phyloP scores from a whole-genome alignment of 2,329 filamentous ascomycete species.

The Mycogone perniciosa region DNA sequence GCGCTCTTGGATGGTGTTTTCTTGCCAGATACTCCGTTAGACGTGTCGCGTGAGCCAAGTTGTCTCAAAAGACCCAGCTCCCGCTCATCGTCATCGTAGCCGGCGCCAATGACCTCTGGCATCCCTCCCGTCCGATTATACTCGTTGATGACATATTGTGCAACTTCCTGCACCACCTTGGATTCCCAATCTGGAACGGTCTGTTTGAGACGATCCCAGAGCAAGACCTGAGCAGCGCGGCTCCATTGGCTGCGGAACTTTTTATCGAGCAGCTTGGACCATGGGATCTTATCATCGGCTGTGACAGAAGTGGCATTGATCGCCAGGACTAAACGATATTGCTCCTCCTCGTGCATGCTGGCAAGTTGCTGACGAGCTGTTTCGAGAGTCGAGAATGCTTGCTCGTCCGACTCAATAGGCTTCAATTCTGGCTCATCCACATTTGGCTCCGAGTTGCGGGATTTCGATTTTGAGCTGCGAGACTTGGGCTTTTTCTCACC shows the following conservation, averaged over 20 bases:
- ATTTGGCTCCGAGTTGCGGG: not conserved
- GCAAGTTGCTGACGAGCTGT: constrained; percentile 37
- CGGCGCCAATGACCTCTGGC: constrained; percentile 26
- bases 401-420: constrained; percentile 23
- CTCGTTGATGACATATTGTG: constrained; percentile 28
- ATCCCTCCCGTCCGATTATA: constrained; percentile 29
- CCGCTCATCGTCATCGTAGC: constrained; percentile 24
- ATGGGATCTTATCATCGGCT: constrained; percentile 43
- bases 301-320: constrained; percentile 36
- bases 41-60: constrained; percentile 13
- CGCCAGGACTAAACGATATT: constrained; percentile 36
- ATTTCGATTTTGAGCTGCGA: not conserved
- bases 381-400: constrained; percentile 37
- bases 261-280: constrained; percentile 39
- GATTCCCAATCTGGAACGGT: constrained; percentile 26
- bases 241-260: constrained; percentile 34
- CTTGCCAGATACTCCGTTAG: not conserved
- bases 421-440: not conserved
- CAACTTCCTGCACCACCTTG: constrained; percentile 29
- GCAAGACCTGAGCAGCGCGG: constrained; percentile 30
- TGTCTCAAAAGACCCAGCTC: constrained; percentile 27
- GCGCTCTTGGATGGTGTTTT: constrained; percentile 17
- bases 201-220: constrained; percentile 35
- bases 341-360: constrained; percentile 39
- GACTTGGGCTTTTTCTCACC: constrained; percentile 29